Percentiles rank a stretch among this genome's conserved stretches.
Conservation (phyloP, 2,329 filamentous ascomycete species). For the Hymenoscyphus linearis region DNA sequence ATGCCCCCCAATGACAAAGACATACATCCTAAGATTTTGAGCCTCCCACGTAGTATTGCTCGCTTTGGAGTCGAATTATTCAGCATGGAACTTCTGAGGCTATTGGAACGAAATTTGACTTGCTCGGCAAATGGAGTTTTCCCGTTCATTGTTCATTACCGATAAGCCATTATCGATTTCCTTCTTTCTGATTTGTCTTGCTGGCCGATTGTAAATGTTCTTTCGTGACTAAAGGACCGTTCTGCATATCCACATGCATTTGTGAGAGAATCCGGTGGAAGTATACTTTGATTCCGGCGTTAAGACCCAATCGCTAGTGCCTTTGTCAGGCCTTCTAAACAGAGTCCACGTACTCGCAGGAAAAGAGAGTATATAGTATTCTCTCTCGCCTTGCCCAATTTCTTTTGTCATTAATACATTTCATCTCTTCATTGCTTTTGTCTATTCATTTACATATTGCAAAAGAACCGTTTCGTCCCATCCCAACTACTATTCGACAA, state of each 20-base stretch:
- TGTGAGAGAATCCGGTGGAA: constrained; percentile 1
- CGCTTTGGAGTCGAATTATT: background rate
- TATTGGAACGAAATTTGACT: background rate
- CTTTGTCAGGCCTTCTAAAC: background rate
- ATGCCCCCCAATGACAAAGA: background rate
- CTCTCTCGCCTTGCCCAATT: background rate
- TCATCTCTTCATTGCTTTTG: background rate
- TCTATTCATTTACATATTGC: background rate
- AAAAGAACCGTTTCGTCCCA: background rate
- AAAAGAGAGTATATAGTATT: background rate
- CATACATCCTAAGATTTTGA: background rate
- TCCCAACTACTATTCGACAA: background rate
- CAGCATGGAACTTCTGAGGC: background rate
- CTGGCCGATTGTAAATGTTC: background rate
- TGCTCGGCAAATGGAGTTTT: background rate
- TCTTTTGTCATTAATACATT: background rate
- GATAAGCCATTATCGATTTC: background rate
- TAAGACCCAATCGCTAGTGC: background rate
- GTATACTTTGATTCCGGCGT: background rate
- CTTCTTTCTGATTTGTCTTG: background rate
- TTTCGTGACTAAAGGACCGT: background rate
- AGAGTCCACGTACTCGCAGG: too few relatives aligned
- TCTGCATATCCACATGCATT: background rate
- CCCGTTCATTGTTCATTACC: background rate
- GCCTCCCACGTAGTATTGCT: background rate